Base-by-base conservation (phyloP, 495 filamentous ascomycete genomes). In the Hyaloscypha variabilis region DNA sequence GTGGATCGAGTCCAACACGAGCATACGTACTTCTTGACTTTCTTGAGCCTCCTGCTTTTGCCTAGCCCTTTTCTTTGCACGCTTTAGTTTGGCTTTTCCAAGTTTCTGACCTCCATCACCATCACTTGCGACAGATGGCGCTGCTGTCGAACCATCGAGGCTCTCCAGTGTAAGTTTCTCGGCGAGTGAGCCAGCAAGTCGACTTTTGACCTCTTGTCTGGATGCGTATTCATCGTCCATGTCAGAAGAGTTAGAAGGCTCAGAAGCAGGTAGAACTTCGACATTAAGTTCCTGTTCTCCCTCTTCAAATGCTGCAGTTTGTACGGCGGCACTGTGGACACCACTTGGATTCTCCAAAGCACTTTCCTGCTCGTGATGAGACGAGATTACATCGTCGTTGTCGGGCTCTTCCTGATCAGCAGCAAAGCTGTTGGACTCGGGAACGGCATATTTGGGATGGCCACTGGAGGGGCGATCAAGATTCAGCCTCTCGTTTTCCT, bases 81-180 rank as follows among this genome's bases (percentile, higher is more conserved):
- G 85, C 73, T 92, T 97, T 65, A 90, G 84, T 73, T 94, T 97
- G 10, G 95, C 95, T 74, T 94, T 97, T 26, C 95, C 94, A 2
- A 91, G 65, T 39, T 67, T 69, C 19, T 36, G 63, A 10, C 50
- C 31, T 21, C 29, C 81, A 39, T 63, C 67, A 72, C 68, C 60
- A 21, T 49, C 51, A 62, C 68, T 49, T 69, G 65, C 21, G 55
- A 24, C 21, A 28, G 25, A 17, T 25, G 60, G 4, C 3, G 26
- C 56, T 11, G 58, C 42, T 24, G 58, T 55, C 4, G 53, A 39
- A 17, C 57, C 65, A 58, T 31, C 50, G 21, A n/a, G 24, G 19
- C 8, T 68, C 49, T 51, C 54, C 24, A 13, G 24, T 29, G 6
- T 51, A 28, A 26, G 66, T 29, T 58, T 59, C 21, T 60, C 59